Conservation (phyloP, 306 rosid genomes). For the Ormosia emarginata region DNA sequence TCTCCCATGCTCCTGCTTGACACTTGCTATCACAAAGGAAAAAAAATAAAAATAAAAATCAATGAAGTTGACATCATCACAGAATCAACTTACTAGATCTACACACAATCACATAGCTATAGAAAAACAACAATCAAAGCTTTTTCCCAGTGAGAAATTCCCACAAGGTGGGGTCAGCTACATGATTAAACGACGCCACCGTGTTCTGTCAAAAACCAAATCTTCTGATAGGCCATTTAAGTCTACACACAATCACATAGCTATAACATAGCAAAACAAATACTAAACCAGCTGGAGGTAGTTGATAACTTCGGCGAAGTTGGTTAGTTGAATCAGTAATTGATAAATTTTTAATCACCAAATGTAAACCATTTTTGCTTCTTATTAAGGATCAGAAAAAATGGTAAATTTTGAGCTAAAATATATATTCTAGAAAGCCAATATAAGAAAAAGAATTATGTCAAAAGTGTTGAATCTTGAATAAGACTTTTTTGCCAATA, state of each 20-base stretch:
- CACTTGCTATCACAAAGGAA: conserved; percentile 15
- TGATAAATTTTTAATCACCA: background rate
- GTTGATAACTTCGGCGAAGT: background rate
- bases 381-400: background rate
- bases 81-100: background rate
- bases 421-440: background rate
- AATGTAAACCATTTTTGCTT: background rate
- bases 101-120: background rate
- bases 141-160: no score
- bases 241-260: background rate
- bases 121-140: no score
- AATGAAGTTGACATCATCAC: background rate
- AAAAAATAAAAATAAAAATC: background rate
- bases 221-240: no score
- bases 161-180: no score
- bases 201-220: no score
- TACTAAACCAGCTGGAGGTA: background rate
- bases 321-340: background rate
- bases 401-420: background rate
- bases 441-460: background rate
- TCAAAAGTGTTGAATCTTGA: background rate
- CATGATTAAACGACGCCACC: no score
- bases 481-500: background rate
- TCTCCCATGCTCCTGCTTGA: background rate
- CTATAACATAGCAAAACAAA: background rate